Evolutionary conservation across 1,284 basidiomycete species (phyloP), one percentile per base, ranked within the genome.

Genomic region (Cystobasidium pallidum): DNA sequence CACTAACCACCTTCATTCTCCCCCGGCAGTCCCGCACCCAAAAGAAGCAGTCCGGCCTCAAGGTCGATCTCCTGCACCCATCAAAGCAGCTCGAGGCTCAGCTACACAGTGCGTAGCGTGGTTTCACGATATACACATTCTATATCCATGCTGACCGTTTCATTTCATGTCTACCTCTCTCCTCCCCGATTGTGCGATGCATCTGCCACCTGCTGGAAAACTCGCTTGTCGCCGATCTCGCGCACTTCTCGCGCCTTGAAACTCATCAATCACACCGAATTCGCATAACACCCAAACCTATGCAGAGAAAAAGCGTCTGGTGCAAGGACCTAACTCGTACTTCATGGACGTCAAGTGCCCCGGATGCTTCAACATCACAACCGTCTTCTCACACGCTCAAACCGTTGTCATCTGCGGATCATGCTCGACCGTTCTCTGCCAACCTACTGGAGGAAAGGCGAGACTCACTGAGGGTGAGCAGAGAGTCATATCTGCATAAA

Each of bases 321-420:
- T 99, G 80, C 96, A 97, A 85, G 91, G 89, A 67, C 93, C 93
- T 77, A 93, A 96, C 86, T 96, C 94, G 57, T 98, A 94, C 86
- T 99, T 98, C 86, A 99, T 99, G 96, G 96, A 99, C 82, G 94
- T 99, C 81, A 99, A 99, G 86, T 99, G 95, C 86, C 91, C 95
- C 80, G 91, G 91, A 76, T 95, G 92, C 86, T 94, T 95, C 82
- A 88, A 90, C 80, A 94, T 95, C 83, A 93, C 91, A 77, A 93
- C 91, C 75, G 92, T 95, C 79, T 95, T 95, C 87, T 94, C 92
- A 76, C 92, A 95, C 82, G 92, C 92, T 51, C 92, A 94, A 83
- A 92, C 91, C 74, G 93, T 95, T 66, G 93, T 95, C 58, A 84
- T 91, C 76, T 99, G 95, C 84, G 88, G 88, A 76, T 90, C 92